Percentiles rank a stretch among this genome's conserved stretches.
Evolutionary conservation across 441 rosid species (phyloP).

Genomic region (Populus trichocarpa): DNA sequence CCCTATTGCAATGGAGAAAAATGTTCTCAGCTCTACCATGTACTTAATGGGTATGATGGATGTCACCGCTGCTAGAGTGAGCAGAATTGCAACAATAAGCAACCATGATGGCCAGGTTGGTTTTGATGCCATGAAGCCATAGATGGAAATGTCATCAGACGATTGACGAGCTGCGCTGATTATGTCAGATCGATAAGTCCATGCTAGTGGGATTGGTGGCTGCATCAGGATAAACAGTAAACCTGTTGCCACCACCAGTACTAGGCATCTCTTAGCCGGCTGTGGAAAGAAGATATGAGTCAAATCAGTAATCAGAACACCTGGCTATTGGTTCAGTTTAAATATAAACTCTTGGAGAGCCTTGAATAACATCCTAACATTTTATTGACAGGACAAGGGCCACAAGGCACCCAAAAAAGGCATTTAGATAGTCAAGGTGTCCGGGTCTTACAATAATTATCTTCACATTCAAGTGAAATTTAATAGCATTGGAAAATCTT

Average conservation of each 20-base stretch:
- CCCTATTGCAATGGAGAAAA: constrained; percentile 83
- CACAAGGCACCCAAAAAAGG: not conserved
- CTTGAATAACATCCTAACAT: not conserved
- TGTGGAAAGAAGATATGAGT: constrained; percentile 29
- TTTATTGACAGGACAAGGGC: not conserved
- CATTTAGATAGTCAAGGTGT: not conserved
- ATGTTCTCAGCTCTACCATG: constrained; percentile 77
- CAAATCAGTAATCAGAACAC: constrained; percentile 11
- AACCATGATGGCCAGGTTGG: constrained; percentile 99
- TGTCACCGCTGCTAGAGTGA: constrained; percentile 81
- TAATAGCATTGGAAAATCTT: not conserved
- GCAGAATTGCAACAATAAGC: constrained; percentile 76
- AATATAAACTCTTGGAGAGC: not conserved
- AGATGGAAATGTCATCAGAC: constrained; percentile 93
- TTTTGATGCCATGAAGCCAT: constrained; percentile 87
- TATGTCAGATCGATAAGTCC: constrained; percentile 81
- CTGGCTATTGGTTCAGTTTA: not conserved
- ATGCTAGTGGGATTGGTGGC: constrained; percentile 90
- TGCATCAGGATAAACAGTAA: constrained; percentile 86
- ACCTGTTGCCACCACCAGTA: constrained; percentile 90
- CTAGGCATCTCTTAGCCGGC: constrained; percentile 92
- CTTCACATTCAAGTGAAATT: not conserved
- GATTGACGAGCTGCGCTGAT: constrained; percentile 89
- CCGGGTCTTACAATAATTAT: not conserved
- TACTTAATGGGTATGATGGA: constrained; percentile 85